These are phyloP conservation scores for Calendula officinalis DNA, from an alignment of 129 eudicot genomes.

Conservation along the genomic window DNA sequence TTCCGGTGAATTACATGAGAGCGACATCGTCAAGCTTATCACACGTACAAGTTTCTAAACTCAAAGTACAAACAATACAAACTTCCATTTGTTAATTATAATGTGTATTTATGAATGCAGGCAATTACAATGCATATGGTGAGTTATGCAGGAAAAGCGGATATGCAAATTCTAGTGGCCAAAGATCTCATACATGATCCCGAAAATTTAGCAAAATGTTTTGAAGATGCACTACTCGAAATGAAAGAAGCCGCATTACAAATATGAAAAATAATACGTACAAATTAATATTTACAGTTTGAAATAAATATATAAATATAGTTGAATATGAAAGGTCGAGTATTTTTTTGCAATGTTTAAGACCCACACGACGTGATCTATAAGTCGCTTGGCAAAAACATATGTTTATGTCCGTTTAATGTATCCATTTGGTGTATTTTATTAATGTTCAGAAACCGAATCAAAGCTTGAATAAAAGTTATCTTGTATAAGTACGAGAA, in stretches of 20 bases:
- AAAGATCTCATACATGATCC: slow-evolving; percentile 79
- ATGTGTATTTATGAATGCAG: slow-evolving; percentile 38
- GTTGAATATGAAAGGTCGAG: background rate
- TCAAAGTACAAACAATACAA: background rate
- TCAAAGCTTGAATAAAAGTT: no score
- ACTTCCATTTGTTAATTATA: background rate
- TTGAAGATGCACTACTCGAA: slow-evolving; percentile 64
- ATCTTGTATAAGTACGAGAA: no score
- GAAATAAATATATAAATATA: background rate
- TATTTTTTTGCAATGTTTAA: background rate
- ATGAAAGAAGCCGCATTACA: slow-evolving; percentile 54
- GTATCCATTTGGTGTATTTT: no score
- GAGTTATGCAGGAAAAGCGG: slow-evolving; percentile 81
- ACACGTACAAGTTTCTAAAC: slow-evolving; percentile 44
- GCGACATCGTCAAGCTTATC: slow-evolving; percentile 55
- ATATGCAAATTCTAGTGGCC: slow-evolving; percentile 76
- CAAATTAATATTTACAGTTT: no score
- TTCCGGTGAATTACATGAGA: slow-evolving; percentile 51
- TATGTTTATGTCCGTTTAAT: no score
- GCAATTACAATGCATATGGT: slow-evolving; percentile 87
- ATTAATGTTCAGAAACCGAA: no score
- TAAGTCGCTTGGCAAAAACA: no score
- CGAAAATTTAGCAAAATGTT: slow-evolving; percentile 60
- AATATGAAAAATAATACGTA: background rate
- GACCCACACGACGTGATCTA: no score